Evolutionary conservation across 108 stramenopile genomes (phyloP).

Genomic region (Mediolabrus comicus): DNA sequence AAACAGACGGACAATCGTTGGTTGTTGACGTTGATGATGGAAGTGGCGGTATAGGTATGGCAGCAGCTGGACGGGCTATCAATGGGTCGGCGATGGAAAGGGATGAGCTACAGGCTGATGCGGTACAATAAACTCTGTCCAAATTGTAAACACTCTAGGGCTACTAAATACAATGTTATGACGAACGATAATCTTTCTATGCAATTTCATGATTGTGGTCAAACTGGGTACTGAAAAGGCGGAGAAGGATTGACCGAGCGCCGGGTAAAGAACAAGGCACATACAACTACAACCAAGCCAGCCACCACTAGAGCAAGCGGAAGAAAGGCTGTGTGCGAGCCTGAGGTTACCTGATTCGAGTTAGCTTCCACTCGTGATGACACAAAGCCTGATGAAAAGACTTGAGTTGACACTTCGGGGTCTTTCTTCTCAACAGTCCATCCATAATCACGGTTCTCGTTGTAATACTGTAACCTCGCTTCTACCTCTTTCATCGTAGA

Average conservation of each 20-base stretch:
- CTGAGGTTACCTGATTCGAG: not conserved
- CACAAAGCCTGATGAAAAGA: too few relatives aligned
- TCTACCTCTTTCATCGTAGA: not conserved
- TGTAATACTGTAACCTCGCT: not conserved
- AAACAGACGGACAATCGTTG: constrained; percentile 37
- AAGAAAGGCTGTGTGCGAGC: too few relatives aligned
- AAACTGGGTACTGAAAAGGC: too few relatives aligned
- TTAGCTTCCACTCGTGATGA: not conserved
- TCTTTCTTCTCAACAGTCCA: not conserved
- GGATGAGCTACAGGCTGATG: constrained; percentile 30
- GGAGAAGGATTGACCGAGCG: too few relatives aligned
- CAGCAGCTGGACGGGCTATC: constrained; percentile 12
- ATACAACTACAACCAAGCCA: too few relatives aligned
- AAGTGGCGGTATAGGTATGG: constrained; percentile 47
- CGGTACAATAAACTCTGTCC: constrained; percentile 12
- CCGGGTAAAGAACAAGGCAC: too few relatives aligned
- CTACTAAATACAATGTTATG: not conserved
- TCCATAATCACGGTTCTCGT: not conserved
- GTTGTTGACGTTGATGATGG: constrained; percentile 57
- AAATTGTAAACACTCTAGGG: not conserved
- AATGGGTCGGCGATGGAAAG: constrained; percentile 1
- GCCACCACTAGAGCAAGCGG: too few relatives aligned
- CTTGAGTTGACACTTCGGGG: too few relatives aligned
- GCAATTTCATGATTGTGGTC: too few relatives aligned
- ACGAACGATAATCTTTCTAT: too few relatives aligned